Conservation (phyloP, 73 alveolate species). For the Stentor coeruleus region DNA sequence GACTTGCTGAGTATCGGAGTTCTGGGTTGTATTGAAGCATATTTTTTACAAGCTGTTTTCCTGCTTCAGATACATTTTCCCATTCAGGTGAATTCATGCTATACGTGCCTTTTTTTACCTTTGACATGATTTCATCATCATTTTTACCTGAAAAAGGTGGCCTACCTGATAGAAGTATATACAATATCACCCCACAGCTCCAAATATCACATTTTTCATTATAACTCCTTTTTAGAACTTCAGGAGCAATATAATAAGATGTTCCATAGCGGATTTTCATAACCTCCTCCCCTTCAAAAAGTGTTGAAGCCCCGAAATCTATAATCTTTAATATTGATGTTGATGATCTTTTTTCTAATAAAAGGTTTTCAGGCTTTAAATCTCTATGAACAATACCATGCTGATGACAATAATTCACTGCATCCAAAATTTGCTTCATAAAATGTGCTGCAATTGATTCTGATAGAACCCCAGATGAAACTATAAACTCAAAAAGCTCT, state of each 20-base stretch:
- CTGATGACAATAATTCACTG: slow-evolving; percentile 50
- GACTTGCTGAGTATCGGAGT: slow-evolving; percentile 49
- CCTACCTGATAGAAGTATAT: slow-evolving; percentile 65
- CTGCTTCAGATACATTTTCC: slow-evolving; percentile 49
- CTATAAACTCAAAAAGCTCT: slow-evolving; percentile 45
- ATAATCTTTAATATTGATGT: slow-evolving; percentile 30
- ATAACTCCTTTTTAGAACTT: slow-evolving; percentile 60
- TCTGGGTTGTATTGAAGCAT: slow-evolving; percentile 48
- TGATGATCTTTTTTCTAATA: slow-evolving; percentile 33
- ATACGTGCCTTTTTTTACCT: slow-evolving; percentile 58
- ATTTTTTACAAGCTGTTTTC: slow-evolving; percentile 50
- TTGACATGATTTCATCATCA: slow-evolving; percentile 54
- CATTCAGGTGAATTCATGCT: slow-evolving; percentile 31
- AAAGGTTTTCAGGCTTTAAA: slow-evolving; percentile 51
- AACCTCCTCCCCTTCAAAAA: slow-evolving; percentile 54
- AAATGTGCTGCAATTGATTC: slow-evolving; percentile 44
- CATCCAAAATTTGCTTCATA: slow-evolving; percentile 41
- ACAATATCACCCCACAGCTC: slow-evolving; percentile 80
- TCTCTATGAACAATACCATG: slow-evolving; percentile 56
- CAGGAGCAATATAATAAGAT: slow-evolving; percentile 89
- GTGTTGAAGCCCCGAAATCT: slow-evolving; percentile 59
- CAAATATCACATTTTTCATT: slow-evolving; percentile 87
- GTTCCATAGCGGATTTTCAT: slow-evolving; percentile 86
- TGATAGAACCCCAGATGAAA: slow-evolving; percentile 12
- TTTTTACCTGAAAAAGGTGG: slow-evolving; percentile 68